These are phyloP conservation scores for Rhodotorula sp. DNA, from an alignment of 1,284 basidiomycete genomes.

Conservation along the genomic window DNA sequence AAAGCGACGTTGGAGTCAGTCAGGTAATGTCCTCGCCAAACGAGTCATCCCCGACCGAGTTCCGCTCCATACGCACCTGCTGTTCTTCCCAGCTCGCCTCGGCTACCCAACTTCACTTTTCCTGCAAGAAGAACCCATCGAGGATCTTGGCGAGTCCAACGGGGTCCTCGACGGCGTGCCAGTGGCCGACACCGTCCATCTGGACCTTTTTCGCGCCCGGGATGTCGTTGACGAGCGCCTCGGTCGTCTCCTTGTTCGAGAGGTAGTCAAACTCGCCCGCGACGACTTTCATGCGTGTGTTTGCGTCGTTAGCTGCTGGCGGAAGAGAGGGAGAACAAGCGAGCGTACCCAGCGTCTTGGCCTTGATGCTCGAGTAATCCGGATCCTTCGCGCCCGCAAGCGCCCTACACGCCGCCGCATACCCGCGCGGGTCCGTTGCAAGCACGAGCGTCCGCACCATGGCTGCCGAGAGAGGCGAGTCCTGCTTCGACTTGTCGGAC, in stretches of 20 bases:
- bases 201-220: slow-evolving; percentile 1
- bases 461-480: slow-evolving; percentile 21
- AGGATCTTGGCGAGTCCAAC: slow-evolving; percentile 6
- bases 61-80: not conserved
- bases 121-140: slow-evolving; percentile 10
- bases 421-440: slow-evolving; percentile 14
- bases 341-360: slow-evolving; percentile 23
- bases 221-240: slow-evolving; percentile 10
- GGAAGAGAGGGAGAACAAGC: not conserved
- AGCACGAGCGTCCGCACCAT: slow-evolving; percentile 33
- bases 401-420: slow-evolving; percentile 36
- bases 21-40: not conserved
- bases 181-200: slow-evolving; percentile 34
- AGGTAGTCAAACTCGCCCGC: slow-evolving; percentile 27
- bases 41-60: not conserved
- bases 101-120: not conserved
- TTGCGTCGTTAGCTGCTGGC: too few species aligned
- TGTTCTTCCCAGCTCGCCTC: too few species aligned
- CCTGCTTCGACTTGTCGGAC: slow-evolving; percentile 23
- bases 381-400: slow-evolving; percentile 27
- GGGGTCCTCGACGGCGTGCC: slow-evolving; percentile 32
- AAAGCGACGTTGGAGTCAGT: too few species aligned
- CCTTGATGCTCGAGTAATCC: slow-evolving; percentile 28
- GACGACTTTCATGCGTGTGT: not conserved
- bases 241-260: slow-evolving; percentile 14